phyloP scores from a whole-genome alignment of 148 eudicot species.

The Rhododendron griersonianum region DNA sequence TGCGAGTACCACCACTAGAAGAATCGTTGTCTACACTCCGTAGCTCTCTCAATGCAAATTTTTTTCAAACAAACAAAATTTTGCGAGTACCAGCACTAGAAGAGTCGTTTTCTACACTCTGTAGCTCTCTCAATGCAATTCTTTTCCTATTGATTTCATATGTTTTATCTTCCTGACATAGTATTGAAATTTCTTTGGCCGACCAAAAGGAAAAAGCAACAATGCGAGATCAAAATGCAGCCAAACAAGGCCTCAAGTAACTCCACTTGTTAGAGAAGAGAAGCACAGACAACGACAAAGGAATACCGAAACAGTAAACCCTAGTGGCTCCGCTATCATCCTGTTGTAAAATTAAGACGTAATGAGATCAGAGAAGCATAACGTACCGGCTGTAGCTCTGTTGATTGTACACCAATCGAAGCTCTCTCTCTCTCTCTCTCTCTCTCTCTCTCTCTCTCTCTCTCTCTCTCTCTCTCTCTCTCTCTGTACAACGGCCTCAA shows the following conservation, averaged over 20 bases:
- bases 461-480: not conserved
- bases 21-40: too few species aligned
- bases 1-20: too few species aligned
- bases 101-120: too few species aligned
- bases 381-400: not conserved
- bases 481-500: not conserved
- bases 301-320: not conserved
- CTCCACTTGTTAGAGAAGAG: not conserved
- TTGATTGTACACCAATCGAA: not conserved
- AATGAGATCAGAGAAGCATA: conserved; percentile 2
- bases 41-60: too few species aligned
- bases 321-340: not conserved
- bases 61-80: not conserved
- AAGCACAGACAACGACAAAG: not conserved
- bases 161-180: too few species aligned
- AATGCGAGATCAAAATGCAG: not conserved
- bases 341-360: not conserved
- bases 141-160: too few species aligned
- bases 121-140: too few species aligned
- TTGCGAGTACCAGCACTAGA: too few species aligned
- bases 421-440: not conserved
- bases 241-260: not conserved
- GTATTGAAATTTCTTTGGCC: not conserved
- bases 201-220: not conserved
- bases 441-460: not conserved